These are phyloP conservation scores for Mortierella alpina DNA, from an alignment of 192 early-diverging fungal genomes.

Conservation along the genomic window DNA sequence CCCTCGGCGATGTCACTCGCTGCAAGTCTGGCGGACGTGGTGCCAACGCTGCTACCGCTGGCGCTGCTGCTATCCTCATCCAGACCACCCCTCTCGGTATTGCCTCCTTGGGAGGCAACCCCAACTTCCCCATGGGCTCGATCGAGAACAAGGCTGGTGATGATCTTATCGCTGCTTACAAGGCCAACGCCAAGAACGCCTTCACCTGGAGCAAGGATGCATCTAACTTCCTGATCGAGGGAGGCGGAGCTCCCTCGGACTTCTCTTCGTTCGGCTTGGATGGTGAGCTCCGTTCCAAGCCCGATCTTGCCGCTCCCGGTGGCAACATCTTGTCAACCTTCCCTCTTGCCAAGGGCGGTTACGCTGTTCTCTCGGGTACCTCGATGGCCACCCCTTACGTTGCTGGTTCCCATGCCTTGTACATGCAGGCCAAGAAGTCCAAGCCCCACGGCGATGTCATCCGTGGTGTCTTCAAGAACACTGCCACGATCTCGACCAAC, in stretches of 20 bases:
- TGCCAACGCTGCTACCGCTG: constrained; percentile 1
- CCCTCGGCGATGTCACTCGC: constrained; percentile 37
- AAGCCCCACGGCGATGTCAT: constrained; percentile 18
- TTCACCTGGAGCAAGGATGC: constrained; percentile 18
- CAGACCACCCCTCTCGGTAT: constrained; percentile 36
- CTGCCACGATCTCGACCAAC: constrained; percentile 26
- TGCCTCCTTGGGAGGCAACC: constrained; percentile 18
- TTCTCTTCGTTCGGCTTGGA: constrained; percentile 75
- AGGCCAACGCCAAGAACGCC: constrained; percentile 15
- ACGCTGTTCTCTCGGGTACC: constrained; percentile 47
- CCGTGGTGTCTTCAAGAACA: constrained; percentile 46
- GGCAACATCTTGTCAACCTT: constrained; percentile 57
- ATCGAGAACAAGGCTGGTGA: constrained; percentile 49
- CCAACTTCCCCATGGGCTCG: constrained; percentile 41
- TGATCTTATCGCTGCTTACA: constrained; percentile 31
- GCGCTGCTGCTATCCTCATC: constrained; percentile 12
- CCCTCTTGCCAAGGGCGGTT: constrained; percentile 25
- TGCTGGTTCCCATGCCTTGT: constrained; percentile 47
- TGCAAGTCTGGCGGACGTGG: constrained; percentile 57
- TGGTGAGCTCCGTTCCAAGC: constrained; percentile 68
- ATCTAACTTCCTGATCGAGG: constrained; percentile 8
- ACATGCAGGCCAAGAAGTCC: constrained; percentile 27
- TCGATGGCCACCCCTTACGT: constrained; percentile 60
- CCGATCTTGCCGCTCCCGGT: constrained; percentile 63
- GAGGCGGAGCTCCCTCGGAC: constrained; percentile 60